A percentile compares a stretch with the other conserved stretches of the same genome.
These are phyloP conservation scores for Fomes fomentarius DNA, from an alignment of 1,284 basidiomycete species.

Conservation along the genomic window DNA sequence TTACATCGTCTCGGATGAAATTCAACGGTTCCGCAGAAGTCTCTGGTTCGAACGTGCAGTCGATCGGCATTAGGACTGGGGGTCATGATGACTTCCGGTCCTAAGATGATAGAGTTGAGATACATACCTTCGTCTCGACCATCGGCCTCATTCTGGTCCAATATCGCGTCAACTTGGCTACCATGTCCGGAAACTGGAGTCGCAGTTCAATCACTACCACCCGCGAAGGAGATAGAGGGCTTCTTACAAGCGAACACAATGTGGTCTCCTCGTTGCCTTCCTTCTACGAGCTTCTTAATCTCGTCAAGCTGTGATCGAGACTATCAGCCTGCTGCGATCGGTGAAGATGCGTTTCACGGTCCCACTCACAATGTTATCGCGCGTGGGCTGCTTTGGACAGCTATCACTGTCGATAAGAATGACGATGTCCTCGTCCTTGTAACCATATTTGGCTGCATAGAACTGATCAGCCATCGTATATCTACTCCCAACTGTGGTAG, in stretches of 20 bases:
- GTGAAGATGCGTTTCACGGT: not conserved
- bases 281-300: conserved; percentile 24
- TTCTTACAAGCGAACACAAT: conserved; percentile 29
- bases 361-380: conserved; percentile 22
- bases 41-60: not conserved
- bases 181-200: conserved; percentile 31
- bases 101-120: not conserved
- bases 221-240: not conserved
- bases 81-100: not conserved
- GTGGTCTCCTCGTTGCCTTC: conserved; percentile 22
- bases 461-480: not conserved
- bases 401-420: conserved; percentile 21
- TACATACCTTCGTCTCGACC: conserved; percentile 27
- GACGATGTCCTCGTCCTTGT: conserved; percentile 18
- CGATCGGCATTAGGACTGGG: conserved; percentile 11
- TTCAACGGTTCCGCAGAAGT: not conserved
- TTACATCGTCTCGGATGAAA: conserved; percentile 21
- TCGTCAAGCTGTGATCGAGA: too few species aligned
- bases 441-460: conserved; percentile 12
- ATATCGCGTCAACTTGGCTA: conserved; percentile 12
- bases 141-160: conserved; percentile 22
- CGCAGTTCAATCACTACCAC: not conserved
- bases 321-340: too few species aligned
- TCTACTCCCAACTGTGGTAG: not conserved
- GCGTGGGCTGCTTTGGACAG: conserved; percentile 15